These are phyloP conservation scores for Chlamydomonas sphaeroides DNA, from an alignment of 139 green algal species.

Conservation along the genomic window DNA sequence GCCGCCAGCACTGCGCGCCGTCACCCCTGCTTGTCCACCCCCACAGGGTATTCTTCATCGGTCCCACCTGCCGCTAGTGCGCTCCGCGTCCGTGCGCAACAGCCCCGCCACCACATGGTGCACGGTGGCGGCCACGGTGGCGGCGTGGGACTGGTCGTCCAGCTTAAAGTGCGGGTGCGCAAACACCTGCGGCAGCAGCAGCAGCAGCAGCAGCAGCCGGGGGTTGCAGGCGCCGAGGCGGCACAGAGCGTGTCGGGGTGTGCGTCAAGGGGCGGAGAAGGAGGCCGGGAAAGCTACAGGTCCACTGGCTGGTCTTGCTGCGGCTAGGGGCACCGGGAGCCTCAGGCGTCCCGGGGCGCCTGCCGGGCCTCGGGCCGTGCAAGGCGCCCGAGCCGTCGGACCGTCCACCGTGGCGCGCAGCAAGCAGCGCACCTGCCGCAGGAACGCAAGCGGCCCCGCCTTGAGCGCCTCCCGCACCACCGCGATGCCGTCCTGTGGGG, in stretches of 20 bases:
- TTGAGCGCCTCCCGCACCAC: conserved; percentile 17
- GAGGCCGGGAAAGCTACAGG: too few relatives aligned
- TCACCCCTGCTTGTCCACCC: too few relatives aligned
- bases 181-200: conserved; percentile 47
- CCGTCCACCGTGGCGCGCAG: too few relatives aligned
- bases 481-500: conserved; percentile 7
- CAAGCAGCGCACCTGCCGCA: conserved; percentile 41
- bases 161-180: conserved; percentile 43
- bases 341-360: too few relatives aligned
- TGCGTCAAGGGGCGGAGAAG: not conserved
- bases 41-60: too few relatives aligned
- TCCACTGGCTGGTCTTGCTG: too few relatives aligned
- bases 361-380: too few relatives aligned
- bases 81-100: conserved; percentile 54
- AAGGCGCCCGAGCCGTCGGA: too few relatives aligned
- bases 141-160: conserved; percentile 47
- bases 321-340: too few relatives aligned
- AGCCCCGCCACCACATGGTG: conserved; percentile 67
- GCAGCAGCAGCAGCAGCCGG: conserved; percentile 26
- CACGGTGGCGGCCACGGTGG: conserved; percentile 54
- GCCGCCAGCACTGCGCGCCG: too few relatives aligned
- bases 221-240: too few relatives aligned
- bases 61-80: conserved; percentile 9
- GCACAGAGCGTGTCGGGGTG: too few relatives aligned
- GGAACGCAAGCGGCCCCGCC: conserved; percentile 18